Evolutionary conservation across 768 basidiomycete species (phyloP).

Genomic region (Kondoa subrosea): DNA sequence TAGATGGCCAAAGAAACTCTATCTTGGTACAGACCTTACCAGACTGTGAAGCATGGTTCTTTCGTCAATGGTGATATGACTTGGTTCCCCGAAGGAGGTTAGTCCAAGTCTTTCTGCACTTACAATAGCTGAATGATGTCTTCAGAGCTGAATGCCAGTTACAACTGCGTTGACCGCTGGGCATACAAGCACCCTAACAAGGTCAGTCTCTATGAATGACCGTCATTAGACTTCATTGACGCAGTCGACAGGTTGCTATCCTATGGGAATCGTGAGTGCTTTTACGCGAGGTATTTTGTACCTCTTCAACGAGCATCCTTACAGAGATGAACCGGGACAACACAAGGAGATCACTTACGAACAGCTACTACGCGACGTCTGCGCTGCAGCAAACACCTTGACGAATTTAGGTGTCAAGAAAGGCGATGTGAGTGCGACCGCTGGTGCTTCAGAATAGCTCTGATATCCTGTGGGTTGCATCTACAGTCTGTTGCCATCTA

Average conservation of each 20-base stretch:
- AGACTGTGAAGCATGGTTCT: conserved; percentile 62
- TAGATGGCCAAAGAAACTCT: conserved; percentile 52
- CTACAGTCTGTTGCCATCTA: conserved; percentile 62
- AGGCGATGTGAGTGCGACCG: conserved; percentile 52
- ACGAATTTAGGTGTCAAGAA: conserved; percentile 77
- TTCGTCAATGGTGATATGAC: conserved; percentile 73
- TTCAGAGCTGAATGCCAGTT: conserved; percentile 43
- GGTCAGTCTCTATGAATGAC: conserved; percentile 20
- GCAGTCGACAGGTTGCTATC: conserved; percentile 54
- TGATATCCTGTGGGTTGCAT: not conserved
- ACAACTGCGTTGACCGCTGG: conserved; percentile 97
- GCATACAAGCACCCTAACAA: conserved; percentile 70
- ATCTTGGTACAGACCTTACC: conserved; percentile 66
- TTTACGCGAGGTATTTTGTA: not conserved
- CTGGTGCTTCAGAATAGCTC: conserved; percentile 1
- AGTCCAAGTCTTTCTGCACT: conserved; percentile 39
- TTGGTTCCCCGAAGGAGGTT: conserved; percentile 90
- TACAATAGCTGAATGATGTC: too few species aligned
- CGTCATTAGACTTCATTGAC: not conserved
- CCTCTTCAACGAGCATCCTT: not conserved
- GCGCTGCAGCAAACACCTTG: conserved; percentile 75
- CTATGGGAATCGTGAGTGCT: conserved; percentile 83
- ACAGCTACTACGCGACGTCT: conserved; percentile 79
- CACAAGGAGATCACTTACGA: conserved; percentile 60
- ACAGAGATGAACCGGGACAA: conserved; percentile 60